Percentiles rank a stretch among this genome's conserved stretches.
These are phyloP conservation scores for Porogramme epimiltina DNA, from an alignment of 1,284 basidiomycete genomes.

Conservation along the genomic window DNA sequence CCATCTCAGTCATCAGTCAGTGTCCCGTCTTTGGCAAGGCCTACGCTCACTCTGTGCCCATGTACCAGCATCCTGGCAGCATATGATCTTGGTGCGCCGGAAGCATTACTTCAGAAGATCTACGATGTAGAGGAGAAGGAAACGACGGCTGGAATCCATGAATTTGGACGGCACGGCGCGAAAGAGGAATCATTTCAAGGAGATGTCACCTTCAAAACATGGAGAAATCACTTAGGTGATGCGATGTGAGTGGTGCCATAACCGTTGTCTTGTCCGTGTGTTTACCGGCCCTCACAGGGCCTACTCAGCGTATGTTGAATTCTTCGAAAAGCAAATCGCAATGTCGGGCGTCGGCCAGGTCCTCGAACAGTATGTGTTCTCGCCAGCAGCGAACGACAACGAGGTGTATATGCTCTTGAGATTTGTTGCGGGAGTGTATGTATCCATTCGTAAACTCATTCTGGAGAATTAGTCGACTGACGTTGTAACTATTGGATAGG, in stretches of 20 bases:
- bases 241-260: conserved; percentile 42
- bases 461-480: too few relatives aligned
- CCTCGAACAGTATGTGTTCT: conserved; percentile 58
- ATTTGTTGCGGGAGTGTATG: conserved; percentile 58
- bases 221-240: conserved; percentile 56
- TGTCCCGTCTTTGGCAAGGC: neutral
- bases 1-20: conserved; percentile 62
- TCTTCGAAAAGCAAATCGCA: conserved; percentile 54
- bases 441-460: conserved; percentile 17
- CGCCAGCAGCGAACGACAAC: conserved; percentile 47
- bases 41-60: neutral
- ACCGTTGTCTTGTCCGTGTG: neutral
- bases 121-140: conserved; percentile 44
- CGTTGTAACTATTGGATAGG: conserved; percentile 28
- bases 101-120: conserved; percentile 52
- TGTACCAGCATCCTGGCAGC: conserved; percentile 54
- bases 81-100: conserved; percentile 64
- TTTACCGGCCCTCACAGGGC: conserved; percentile 32
- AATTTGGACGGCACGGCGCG: conserved; percentile 37
- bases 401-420: conserved; percentile 55
- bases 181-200: conserved; percentile 19
- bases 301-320: conserved; percentile 56
- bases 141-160: conserved; percentile 46
- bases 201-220: conserved; percentile 48
- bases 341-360: conserved; percentile 43